phyloP scores from a whole-genome alignment of 2,329 filamentous ascomycete species.

The Ilyonectria mors-panacis region DNA sequence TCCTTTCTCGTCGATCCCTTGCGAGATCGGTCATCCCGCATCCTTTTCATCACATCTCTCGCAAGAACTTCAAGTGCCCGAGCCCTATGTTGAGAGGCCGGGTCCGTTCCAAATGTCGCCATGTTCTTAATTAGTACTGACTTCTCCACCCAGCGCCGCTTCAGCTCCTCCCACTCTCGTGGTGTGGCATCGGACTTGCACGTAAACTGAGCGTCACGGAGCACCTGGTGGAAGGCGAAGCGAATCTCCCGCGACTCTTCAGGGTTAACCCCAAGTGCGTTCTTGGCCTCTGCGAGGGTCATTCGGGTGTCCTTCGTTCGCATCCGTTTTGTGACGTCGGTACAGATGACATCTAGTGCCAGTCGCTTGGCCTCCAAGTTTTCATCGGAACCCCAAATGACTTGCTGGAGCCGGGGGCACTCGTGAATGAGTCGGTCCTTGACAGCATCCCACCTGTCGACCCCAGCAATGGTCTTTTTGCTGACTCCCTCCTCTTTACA shows the following conservation, averaged over 20 bases:
- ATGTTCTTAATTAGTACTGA: constrained; percentile 71
- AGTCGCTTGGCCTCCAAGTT: constrained; percentile 74
- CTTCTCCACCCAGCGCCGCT: constrained; percentile 75
- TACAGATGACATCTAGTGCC: constrained; percentile 84
- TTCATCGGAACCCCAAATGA: constrained; percentile 72
- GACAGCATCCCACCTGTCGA: constrained; percentile 79
- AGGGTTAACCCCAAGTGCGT: constrained; percentile 63
- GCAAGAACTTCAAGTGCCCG: constrained; percentile 80
- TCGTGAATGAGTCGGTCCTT: constrained; percentile 78
- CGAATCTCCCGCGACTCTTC: constrained; percentile 71
- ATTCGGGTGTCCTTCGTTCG: constrained; percentile 76
- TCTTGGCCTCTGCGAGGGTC: constrained; percentile 82
- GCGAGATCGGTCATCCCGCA: constrained; percentile 76
- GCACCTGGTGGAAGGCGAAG: constrained; percentile 74
- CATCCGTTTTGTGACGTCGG: constrained; percentile 86
- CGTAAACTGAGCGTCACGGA: constrained; percentile 77
- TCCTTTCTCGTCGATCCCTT: constrained; percentile 57
- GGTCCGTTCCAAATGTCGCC: constrained; percentile 64
- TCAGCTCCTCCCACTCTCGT: constrained; percentile 80
- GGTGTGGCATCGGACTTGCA: constrained; percentile 81
- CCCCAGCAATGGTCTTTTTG: constrained; percentile 83
- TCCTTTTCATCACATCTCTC: constrained; percentile 83
- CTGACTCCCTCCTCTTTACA: constrained; percentile 77
- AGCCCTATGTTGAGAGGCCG: constrained; percentile 68
- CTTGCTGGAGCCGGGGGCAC: constrained; percentile 73